Conservation (phyloP, 495 filamentous ascomycete species). For the Annulohypoxylon nitens region DNA sequence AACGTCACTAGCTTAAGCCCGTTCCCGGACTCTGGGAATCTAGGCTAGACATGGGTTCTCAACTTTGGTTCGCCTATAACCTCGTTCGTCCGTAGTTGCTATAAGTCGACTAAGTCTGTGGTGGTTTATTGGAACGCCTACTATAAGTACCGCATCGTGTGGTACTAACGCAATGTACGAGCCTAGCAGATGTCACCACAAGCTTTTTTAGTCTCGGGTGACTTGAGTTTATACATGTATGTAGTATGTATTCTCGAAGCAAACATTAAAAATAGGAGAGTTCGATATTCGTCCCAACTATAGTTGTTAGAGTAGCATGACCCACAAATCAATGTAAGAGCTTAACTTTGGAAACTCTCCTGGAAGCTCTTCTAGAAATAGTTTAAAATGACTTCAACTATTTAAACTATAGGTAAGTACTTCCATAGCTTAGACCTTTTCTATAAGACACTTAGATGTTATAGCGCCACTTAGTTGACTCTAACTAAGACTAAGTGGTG, state of each 20-base stretch:
- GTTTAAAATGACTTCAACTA: conserved; percentile 32
- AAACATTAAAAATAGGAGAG: conserved; percentile 7
- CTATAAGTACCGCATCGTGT: background rate
- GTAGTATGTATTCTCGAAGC: background rate
- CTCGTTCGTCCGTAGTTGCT: conserved; percentile 14
- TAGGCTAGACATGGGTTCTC: conserved; percentile 18
- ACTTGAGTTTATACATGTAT: background rate
- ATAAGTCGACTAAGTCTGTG: background rate
- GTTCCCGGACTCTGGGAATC: conserved; percentile 14
- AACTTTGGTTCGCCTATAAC: conserved; percentile 33
- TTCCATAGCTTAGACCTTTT: background rate
- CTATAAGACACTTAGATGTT: background rate
- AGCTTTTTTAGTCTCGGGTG: background rate
- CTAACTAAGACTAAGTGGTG: background rate
- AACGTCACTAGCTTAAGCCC: conserved; percentile 41
- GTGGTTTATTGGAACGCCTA: background rate
- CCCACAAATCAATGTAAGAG: conserved; percentile 9
- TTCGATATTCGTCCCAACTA: background rate
- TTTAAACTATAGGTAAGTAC: background rate
- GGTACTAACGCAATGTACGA: conserved; percentile 10
- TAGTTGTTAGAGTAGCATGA: background rate
- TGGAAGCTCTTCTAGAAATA: conserved; percentile 8
- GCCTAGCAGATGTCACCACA: background rate
- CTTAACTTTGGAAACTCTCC: background rate
- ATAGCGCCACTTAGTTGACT: background rate